Evolutionary conservation across 1,284 basidiomycete species (phyloP), one percentile per base, ranked within the genome.

Genomic region (Cryptococcus sp.): DNA sequence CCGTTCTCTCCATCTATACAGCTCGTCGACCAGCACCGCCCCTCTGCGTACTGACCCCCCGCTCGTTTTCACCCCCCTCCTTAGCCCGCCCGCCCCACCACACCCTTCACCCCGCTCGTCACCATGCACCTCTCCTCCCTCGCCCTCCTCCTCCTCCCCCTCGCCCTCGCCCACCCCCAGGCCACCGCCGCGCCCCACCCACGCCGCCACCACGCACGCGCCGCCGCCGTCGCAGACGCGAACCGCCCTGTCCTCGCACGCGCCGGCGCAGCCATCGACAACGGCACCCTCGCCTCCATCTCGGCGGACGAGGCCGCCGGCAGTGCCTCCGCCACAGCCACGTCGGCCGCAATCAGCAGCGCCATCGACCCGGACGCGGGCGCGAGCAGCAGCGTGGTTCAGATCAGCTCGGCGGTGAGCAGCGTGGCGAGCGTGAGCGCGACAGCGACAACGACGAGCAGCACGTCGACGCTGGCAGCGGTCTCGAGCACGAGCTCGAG

Each of bases 141-240:
- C 37, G 45, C 59, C 42, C 58, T 61, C 49, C 55, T 63, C 46
- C 50, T 66, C 38, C 52, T 64, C 12, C 57, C 60, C 21, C 52
- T 63, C 42, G 56, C 58, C 3, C 51, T 65, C 23, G 64, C 61
- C 23, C 58, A 55, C 39, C 56, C 43, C 40, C 21, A 24, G 48
- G 18, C 24, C 43, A 51, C 51, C 24, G 23, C 56, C 40, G 46
- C 40, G 21, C 46, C 55, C 9, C 33, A 56, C 21, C 37, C 48
- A 3, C 56, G 61, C 21, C 48, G 65, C 51, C 65, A 65, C 43
- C 65, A 63, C 40, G 61, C 57, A 23, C 52, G 65, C 50, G 59
- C 59, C 3, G 52, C 57, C 36, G 48, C 60, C 33, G 56, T 57
- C 33, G 48, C 60, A 28, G 58, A 60, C 45, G 57, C 55, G 36